Percentiles rank a stretch among this genome's conserved stretches.
Conservation (phyloP, 306 rosid species). For the Cucurbita maxima region DNA sequence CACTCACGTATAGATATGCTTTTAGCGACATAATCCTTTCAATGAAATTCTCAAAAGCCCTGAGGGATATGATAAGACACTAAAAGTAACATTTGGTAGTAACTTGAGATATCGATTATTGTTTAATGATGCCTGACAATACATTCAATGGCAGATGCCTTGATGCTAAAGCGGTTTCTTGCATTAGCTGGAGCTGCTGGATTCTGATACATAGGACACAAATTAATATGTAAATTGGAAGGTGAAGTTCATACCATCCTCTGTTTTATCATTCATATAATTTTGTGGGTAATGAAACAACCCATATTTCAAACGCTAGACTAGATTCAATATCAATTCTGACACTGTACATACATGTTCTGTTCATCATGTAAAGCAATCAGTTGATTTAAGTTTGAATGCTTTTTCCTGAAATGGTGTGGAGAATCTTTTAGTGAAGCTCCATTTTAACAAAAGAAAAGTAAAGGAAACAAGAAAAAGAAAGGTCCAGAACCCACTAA, state of each 20-base stretch:
- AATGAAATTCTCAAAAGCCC: too few relatives aligned
- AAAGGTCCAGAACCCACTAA: neutral
- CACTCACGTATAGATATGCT: neutral
- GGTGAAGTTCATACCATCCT: neutral
- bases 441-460: neutral
- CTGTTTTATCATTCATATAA: neutral
- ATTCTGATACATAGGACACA: slow-evolving; percentile 5
- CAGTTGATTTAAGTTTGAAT: neutral
- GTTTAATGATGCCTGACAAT: neutral
- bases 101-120: neutral
- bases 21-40: neutral
- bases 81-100: neutral
- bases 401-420: neutral
- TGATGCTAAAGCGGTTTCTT: neutral
- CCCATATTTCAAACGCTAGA: neutral
- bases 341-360: slow-evolving; percentile 1
- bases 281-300: neutral
- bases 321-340: neutral
- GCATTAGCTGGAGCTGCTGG: slow-evolving; percentile 3
- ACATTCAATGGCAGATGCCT: slow-evolving; percentile 2
- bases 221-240: neutral
- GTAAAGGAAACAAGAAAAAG: neutral
- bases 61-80: neutral
- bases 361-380: slow-evolving; percentile 8
- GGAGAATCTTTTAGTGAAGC: neutral